phyloP scores from a whole-genome alignment of 441 rosid genomes.

The Dalechampia spathulata region DNA sequence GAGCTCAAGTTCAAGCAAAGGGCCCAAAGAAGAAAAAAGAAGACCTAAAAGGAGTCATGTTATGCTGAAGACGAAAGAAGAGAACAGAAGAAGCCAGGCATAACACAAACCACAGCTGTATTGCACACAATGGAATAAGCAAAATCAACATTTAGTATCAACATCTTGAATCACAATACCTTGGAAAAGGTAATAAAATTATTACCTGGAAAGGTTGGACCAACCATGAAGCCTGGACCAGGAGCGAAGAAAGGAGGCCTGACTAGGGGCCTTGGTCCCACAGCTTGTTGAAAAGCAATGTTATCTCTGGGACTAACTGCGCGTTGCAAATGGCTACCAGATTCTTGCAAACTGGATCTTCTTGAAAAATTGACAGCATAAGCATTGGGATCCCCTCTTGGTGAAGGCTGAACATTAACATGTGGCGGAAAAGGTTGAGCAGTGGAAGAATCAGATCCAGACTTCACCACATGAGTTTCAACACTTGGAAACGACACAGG shows the following conservation, averaged over 20 bases:
- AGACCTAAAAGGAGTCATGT: background rate
- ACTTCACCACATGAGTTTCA: conserved; percentile 50
- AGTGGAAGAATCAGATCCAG: conserved; percentile 51
- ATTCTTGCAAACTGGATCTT: conserved; percentile 45
- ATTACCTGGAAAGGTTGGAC: conserved; percentile 79
- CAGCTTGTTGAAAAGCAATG: conserved; percentile 46
- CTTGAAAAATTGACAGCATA: conserved; percentile 34
- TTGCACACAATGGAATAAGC: background rate
- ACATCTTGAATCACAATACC: conserved; percentile 4
- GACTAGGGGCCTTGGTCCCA: conserved; percentile 58
- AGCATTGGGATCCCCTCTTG: conserved; percentile 55
- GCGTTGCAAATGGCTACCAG: conserved; percentile 43
- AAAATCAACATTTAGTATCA: background rate
- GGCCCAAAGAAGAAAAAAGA: background rate
- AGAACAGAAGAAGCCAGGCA: background rate
- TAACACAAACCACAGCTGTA: background rate
- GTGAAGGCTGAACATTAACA: conserved; percentile 41
- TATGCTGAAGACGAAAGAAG: background rate
- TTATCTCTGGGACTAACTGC: conserved; percentile 50
- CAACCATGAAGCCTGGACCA: conserved; percentile 64
- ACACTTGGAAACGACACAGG: conserved; percentile 55
- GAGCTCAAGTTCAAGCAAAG: conserved; percentile 3
- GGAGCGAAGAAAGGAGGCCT: conserved; percentile 61
- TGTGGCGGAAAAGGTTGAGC: conserved; percentile 56
- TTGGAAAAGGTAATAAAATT: conserved; percentile 1